Evolutionary conservation across 2,329 filamentous ascomycete genomes (phyloP), one percentile per base, ranked within the genome.

Genomic region (Aquanectria penicillioides): DNA sequence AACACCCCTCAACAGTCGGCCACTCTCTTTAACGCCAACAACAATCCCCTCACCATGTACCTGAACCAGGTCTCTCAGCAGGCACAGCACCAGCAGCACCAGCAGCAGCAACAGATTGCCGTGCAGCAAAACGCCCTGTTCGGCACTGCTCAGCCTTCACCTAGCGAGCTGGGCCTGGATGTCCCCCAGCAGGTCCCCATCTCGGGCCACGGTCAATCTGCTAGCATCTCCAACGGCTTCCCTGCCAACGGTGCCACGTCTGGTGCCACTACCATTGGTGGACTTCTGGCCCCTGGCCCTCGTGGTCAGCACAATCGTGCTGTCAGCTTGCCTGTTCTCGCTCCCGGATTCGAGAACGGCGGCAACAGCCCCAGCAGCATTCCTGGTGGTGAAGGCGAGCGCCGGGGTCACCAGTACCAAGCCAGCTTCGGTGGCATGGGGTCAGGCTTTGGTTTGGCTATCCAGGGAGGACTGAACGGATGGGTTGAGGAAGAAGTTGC

Each of bases 1-100:
- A 78, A 72, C 77, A 88, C 70, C 77, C 89, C 71, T 78, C 88
- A 78, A 65, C 89, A 87, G 20, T 86, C 90, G 1, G 89, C 90
- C 2, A 86, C 88, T 17, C 86, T 97, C 57, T 87, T 97, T 75
- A 95, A 94, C 75, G 88, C 87, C 48, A 90, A 83, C 71, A 94
- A 88, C 81, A 97, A 97, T 75, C 94, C 94, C 1, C 77, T 98
- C 74, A 97, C 94, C 20, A 88, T 97, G 87, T 98, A 97, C 74
- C 84, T 97, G 58, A 94, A 89, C 76, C 93, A 96, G 72, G 86
- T 94, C 23, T 89, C 88, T 18, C 86, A 89, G 61, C 87, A 91
- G 70, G 85, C 86, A 13, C 89, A 92, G 64, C 85, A 87, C 44
- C 90, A 94, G 65, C 91, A 93, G 61, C 86, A 90, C 26, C 89